phyloP scores from a whole-genome alignment of 148 eudicot genomes.

The Spergularia bocconei region DNA sequence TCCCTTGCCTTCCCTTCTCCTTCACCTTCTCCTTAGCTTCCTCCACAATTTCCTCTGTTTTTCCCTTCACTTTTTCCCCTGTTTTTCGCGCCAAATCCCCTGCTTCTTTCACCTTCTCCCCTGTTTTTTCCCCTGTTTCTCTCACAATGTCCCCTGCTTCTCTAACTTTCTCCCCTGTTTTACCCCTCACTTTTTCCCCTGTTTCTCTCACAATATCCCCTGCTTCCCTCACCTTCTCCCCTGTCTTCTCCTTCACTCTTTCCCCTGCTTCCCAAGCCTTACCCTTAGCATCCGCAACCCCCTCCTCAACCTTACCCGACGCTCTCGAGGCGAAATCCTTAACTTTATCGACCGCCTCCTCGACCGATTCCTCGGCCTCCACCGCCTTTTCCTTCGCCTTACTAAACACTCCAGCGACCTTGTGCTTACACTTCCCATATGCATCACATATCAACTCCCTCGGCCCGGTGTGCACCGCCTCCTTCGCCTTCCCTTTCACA shows the following conservation, averaged over 20 bases:
- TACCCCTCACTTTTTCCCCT: constrained; percentile 18
- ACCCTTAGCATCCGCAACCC: constrained; percentile 6
- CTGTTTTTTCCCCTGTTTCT: constrained; percentile 22
- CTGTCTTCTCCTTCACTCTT: constrained; percentile 15
- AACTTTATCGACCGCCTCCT: constrained; percentile 21
- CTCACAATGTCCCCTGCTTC: constrained; percentile 17
- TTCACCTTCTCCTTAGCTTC: constrained; percentile 8
- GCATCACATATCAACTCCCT: constrained; percentile 38
- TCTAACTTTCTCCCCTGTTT: constrained; percentile 9
- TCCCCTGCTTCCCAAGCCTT: constrained; percentile 11
- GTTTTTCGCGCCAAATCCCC: constrained; percentile 21
- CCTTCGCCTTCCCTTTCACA: neutral
- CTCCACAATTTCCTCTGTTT: constrained; percentile 30
- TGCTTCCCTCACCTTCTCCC: constrained; percentile 15
- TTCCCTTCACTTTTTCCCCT: constrained; percentile 24
- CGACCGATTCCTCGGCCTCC: constrained; percentile 28
- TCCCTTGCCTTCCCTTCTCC: constrained; percentile 28
- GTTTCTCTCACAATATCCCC: constrained; percentile 18
- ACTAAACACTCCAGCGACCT: constrained; percentile 29
- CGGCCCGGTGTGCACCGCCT: constrained; percentile 16
- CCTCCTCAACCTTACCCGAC: constrained; percentile 11
- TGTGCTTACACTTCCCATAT: constrained; percentile 35
- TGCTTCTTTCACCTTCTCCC: constrained; percentile 13
- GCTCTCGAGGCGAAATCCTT: constrained; percentile 23
- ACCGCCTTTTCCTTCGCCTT: constrained; percentile 25